Percentiles rank a stretch among this genome's conserved stretches.
phyloP scores from a whole-genome alignment of 2,329 filamentous ascomycete genomes.

The Fusarium sp. region DNA sequence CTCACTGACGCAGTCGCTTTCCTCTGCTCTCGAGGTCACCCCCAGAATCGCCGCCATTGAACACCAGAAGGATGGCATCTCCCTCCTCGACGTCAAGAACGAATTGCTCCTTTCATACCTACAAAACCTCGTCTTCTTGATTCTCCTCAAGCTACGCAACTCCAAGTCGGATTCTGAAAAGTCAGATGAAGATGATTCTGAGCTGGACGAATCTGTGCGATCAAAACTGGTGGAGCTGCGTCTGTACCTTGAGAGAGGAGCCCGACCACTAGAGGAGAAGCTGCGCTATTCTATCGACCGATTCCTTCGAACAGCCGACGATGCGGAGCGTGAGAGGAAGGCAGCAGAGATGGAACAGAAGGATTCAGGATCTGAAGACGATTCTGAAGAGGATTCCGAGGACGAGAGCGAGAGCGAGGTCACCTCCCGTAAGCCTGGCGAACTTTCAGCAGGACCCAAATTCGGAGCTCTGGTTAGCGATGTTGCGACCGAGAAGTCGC shows the following conservation, averaged over 20 bases:
- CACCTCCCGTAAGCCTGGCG: constrained; percentile 40
- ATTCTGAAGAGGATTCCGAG: constrained; percentile 51
- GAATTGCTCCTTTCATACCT: constrained; percentile 97
- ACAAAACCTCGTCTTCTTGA: constrained; percentile 91
- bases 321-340: constrained; percentile 66
- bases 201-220: constrained; percentile 75
- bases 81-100: constrained; percentile 94
- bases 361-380: constrained; percentile 42
- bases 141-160: constrained; percentile 82
- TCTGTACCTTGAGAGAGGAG: constrained; percentile 93
- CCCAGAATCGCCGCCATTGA: constrained; percentile 72
- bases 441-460: constrained; percentile 49
- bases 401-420: constrained; percentile 52
- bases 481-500: constrained; percentile 43
- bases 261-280: constrained; percentile 88
- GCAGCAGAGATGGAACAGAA: constrained; percentile 48
- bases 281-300: constrained; percentile 97
- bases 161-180: constrained; percentile 45
- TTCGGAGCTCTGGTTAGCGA: constrained; percentile 50
- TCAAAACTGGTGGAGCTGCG: constrained; percentile 91
- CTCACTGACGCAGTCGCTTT: constrained; percentile 69
- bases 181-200: constrained; percentile 51
- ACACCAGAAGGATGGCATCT: constrained; percentile 88
- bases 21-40: constrained; percentile 74
- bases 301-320: constrained; percentile 87